phyloP scores from a whole-genome alignment of 352 stramenopile species.

The Saprolegnia diclina region DNA sequence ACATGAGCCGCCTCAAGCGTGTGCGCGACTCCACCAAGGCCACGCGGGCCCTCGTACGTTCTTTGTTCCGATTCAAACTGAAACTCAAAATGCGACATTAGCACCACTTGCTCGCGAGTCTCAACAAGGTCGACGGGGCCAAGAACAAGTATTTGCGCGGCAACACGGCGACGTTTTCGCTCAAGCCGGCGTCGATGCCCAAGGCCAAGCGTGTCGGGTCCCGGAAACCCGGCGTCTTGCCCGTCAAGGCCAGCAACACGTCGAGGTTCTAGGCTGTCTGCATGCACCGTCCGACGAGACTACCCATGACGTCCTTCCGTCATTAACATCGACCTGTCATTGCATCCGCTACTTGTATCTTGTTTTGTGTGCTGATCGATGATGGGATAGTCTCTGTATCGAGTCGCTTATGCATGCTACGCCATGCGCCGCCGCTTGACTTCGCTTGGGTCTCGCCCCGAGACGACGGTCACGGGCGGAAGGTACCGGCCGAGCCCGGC shows the following conservation, averaged over 20 bases:
- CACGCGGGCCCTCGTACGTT: conserved; percentile 6
- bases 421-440: neutral
- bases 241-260: conserved; percentile 25
- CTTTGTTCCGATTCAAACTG: neutral
- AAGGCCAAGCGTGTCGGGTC: conserved; percentile 21
- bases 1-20: conserved; percentile 72
- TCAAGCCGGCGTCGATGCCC: conserved; percentile 22
- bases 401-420: neutral
- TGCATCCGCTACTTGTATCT: neutral
- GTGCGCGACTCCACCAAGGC: conserved; percentile 41
- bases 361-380: neutral
- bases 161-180: conserved; percentile 28
- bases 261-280: conserved; percentile 2
- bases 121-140: conserved; percentile 16
- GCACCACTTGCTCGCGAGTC: conserved; percentile 27
- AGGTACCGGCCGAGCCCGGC: neutral
- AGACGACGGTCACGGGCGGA: neutral
- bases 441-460: neutral
- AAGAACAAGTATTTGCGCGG: conserved; percentile 28
- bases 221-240: conserved; percentile 25
- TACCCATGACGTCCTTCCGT: neutral
- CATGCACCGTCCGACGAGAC: neutral
- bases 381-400: neutral
- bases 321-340: neutral
- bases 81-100: neutral